Evolutionary conservation across 2,329 filamentous ascomycete species (phyloP).

Genomic region (Myriosclerotinia curreyana): DNA sequence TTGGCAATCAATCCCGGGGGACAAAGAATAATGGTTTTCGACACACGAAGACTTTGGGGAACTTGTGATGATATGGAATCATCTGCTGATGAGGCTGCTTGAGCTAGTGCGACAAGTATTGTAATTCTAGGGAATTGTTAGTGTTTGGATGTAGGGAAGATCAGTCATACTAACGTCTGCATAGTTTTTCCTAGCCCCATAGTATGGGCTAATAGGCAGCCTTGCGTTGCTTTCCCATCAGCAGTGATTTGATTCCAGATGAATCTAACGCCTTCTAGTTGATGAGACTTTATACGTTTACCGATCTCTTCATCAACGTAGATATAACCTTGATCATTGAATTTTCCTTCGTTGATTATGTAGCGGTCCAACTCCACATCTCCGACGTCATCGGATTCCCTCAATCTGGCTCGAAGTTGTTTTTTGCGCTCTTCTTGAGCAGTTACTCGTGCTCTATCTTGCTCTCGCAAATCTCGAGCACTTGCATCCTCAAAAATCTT

Average conservation of each 20-base stretch:
- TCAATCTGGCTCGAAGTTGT: conserved; percentile 49
- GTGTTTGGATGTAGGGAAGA: conserved; percentile 1
- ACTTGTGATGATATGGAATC: conserved; percentile 60
- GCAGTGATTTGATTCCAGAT: conserved; percentile 76
- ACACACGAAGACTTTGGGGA: conserved; percentile 58
- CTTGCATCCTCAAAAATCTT: conserved; percentile 48
- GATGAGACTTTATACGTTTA: conserved; percentile 69
- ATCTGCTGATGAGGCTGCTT: conserved; percentile 61
- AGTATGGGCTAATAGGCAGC: conserved; percentile 80
- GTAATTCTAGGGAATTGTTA: conserved; percentile 55
- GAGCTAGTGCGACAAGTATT: conserved; percentile 70
- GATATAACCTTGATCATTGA: conserved; percentile 57
- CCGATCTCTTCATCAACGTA: conserved; percentile 65
- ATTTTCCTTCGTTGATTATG: conserved; percentile 66
- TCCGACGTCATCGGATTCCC: conserved; percentile 43
- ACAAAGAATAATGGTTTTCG: conserved; percentile 70
- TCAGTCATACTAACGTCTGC: conserved; percentile 58
- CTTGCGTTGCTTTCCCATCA: conserved; percentile 56
- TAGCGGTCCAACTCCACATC: conserved; percentile 48
- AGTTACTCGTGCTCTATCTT: conserved; percentile 51
- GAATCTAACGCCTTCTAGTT: conserved; percentile 78
- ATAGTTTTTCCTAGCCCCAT: conserved; percentile 94
- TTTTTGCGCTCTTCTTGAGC: conserved; percentile 53
- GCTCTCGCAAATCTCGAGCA: conserved; percentile 50
- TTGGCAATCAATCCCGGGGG: conserved; percentile 74